phyloP scores from a whole-genome alignment of 2,329 filamentous ascomycete species.

The Fusarium hainanense region DNA sequence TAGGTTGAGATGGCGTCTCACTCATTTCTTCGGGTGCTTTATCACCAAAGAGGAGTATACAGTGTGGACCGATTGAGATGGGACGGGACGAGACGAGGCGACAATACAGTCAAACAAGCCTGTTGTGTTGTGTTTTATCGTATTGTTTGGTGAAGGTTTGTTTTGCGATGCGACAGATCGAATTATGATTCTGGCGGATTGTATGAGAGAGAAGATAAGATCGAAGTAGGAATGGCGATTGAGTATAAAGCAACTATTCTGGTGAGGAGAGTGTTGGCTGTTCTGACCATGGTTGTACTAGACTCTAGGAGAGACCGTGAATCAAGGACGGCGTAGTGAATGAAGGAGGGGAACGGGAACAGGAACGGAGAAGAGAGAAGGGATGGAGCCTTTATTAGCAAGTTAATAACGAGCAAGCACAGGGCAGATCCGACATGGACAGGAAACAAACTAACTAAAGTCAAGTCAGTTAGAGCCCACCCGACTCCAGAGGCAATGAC shows the following conservation, averaged over 20 bases:
- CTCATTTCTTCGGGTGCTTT: slow-evolving; percentile 47
- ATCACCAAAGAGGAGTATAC: background rate
- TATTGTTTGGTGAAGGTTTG: slow-evolving; percentile 6
- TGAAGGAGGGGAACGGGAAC: slow-evolving; percentile 30
- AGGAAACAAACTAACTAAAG: background rate
- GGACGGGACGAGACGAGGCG: background rate
- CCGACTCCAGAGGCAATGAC: slow-evolving; percentile 33
- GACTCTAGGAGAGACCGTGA: slow-evolving; percentile 30
- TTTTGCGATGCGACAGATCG: slow-evolving; percentile 22
- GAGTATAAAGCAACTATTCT: slow-evolving; percentile 38
- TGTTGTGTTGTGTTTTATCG: slow-evolving; percentile 1
- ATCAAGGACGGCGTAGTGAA: slow-evolving; percentile 30
- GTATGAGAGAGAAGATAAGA: slow-evolving; percentile 31
- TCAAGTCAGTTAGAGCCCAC: slow-evolving; percentile 26
- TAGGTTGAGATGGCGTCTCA: slow-evolving; percentile 49
- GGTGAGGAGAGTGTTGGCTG: slow-evolving; percentile 36
- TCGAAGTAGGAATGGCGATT: slow-evolving; percentile 29
- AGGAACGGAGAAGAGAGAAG: slow-evolving; percentile 5
- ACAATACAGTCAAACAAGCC: background rate
- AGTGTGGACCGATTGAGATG: slow-evolving; percentile 10
- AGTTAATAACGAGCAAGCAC: background rate
- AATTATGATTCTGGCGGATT: slow-evolving; percentile 38
- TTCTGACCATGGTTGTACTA: slow-evolving; percentile 40
- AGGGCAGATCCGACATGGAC: background rate
- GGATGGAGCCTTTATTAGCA: background rate